Base-by-base conservation (phyloP, 345 rosid species). In the Microcos paniculata region DNA sequence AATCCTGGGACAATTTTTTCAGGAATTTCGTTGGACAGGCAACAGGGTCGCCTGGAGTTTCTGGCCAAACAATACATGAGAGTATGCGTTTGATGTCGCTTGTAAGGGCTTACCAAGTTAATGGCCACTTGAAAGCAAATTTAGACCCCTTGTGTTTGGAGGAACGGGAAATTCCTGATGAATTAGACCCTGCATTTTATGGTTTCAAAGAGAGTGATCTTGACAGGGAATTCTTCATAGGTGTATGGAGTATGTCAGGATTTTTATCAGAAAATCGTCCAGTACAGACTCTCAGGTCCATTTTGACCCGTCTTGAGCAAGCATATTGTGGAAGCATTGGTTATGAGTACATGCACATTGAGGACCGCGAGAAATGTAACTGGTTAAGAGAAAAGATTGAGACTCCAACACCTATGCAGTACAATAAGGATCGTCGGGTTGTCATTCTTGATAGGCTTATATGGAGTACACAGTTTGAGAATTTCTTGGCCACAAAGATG, bases 381-480 rank as follows among this genome's bases (percentile, higher is more conserved):
- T 87, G 90, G 89, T 77, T 87, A 75, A 85, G 89, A 69, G 87
- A 87, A 80, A 85, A 82, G 76, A 85, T 87, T 58, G 89, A 87
- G 71, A 87, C 89, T 26, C 89, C 83, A 23, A 81, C 81, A 14
- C 80, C 81, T 4, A 79, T 79, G 82, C 86, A 82, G 33, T 84
- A 85, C 81, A 84, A 70, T 45, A 66, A 72, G 72, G 89, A 87
- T 35, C 82, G 86, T 6, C 87, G 78, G 1, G 78, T 79, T 71
- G 87, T 87, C 26, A 84, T 87, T 70, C 86, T 87, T 40, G 91
- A 87, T 80, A 84, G 91, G 80, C 74, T 87, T 6, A 82, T 79
- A 58, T 87, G 91, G 91, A 84, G 89, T 52, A 85, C 91, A 0
- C 85, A 87, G 56, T 87, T 87, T 78, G 91, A 87, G 73, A 87